These are phyloP conservation scores for Phytophthora ramorum DNA, from an alignment of 352 stramenopile genomes.

Conservation along the genomic window DNA sequence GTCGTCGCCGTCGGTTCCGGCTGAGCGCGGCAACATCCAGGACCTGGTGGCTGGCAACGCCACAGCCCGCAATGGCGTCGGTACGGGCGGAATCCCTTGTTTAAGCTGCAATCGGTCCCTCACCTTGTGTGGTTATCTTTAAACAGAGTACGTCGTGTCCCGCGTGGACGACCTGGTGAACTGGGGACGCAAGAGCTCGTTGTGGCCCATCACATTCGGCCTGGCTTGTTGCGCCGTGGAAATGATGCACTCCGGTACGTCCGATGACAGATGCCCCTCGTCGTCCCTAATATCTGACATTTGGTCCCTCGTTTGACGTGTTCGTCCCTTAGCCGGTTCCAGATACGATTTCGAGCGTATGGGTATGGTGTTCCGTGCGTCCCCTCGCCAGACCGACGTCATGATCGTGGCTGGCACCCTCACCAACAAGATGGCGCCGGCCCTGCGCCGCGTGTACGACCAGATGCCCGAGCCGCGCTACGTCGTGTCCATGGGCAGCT, in stretches of 20 bases:
- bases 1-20: constrained; percentile 30
- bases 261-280: neutral
- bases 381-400: constrained; percentile 96
- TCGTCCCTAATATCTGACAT: neutral
- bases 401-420: constrained; percentile 99
- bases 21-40: constrained; percentile 72
- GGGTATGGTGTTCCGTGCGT: constrained; percentile 98
- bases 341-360: constrained; percentile 99
- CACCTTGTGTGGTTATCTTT: neutral
- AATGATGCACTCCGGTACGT: constrained; percentile 96
- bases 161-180: constrained; percentile 99
- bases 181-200: constrained; percentile 96
- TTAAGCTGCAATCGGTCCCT: neutral
- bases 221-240: constrained; percentile 99
- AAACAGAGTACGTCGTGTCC: constrained; percentile 96
- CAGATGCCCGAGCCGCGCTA: constrained; percentile 99
- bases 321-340: constrained; percentile 43
- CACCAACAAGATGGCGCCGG: constrained; percentile 99
- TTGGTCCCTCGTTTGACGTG: neutral
- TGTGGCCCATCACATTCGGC: constrained; percentile 99
- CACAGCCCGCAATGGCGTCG: constrained; percentile 78
- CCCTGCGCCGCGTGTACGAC: constrained; percentile 97
- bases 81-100: constrained; percentile 39
- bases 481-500: constrained; percentile 99
- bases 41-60: constrained; percentile 74